phyloP scores from a whole-genome alignment of 768 basidiomycete genomes.

The Imleria badia region DNA sequence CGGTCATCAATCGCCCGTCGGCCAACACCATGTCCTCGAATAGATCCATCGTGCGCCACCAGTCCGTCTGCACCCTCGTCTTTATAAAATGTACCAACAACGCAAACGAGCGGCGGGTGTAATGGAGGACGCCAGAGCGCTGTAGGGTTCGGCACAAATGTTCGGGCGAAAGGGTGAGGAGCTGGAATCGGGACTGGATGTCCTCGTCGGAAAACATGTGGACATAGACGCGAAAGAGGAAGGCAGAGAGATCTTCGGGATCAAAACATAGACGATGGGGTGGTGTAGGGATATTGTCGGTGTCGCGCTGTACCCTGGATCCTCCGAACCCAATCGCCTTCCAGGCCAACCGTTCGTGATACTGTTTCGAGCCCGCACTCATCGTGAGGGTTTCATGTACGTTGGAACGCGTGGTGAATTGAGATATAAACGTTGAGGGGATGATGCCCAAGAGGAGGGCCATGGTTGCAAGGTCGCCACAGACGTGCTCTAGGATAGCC shows the following conservation, averaged over 20 bases:
- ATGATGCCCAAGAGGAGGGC: slow-evolving; percentile 26
- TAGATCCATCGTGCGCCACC: slow-evolving; percentile 41
- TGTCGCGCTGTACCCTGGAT: neutral
- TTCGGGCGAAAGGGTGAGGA: neutral
- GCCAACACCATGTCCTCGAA: slow-evolving; percentile 21
- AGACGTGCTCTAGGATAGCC: slow-evolving; percentile 16
- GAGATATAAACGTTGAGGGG: slow-evolving; percentile 21
- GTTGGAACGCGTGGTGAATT: slow-evolving; percentile 27
- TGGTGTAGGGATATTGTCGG: neutral
- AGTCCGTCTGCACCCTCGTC: slow-evolving; percentile 37
- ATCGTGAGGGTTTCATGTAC: slow-evolving; percentile 13
- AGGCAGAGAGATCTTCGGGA: slow-evolving; percentile 17
- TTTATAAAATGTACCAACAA: slow-evolving; percentile 43
- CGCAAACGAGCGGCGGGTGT: slow-evolving; percentile 49
- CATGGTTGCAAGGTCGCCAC: slow-evolving; percentile 27
- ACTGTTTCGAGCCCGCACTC: slow-evolving; percentile 5
- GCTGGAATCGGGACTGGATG: neutral
- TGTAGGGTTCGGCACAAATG: neutral
- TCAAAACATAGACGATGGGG: slow-evolving; percentile 10
- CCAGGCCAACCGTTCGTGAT: slow-evolving; percentile 29
- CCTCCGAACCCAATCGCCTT: slow-evolving; percentile 5
- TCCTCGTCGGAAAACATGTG: slow-evolving; percentile 31
- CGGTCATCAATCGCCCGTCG: slow-evolving; percentile 18
- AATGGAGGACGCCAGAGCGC: slow-evolving; percentile 34
- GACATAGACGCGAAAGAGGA: slow-evolving; percentile 25